phyloP scores from a whole-genome alignment of 257 asterid species.

The Paulownia fortunei region DNA sequence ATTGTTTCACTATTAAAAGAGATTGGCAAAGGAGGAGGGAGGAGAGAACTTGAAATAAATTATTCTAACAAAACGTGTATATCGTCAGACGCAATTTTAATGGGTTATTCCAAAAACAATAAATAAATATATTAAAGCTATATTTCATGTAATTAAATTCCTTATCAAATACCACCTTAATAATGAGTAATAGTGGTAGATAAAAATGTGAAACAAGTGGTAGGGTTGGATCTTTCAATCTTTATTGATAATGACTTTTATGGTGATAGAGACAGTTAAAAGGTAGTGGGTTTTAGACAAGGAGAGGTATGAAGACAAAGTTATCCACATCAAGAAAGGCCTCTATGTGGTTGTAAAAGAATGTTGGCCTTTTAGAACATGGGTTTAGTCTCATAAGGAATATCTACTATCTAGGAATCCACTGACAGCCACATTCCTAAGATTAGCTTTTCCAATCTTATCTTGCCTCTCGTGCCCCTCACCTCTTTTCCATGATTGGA shows the following conservation, averaged over 20 bases:
- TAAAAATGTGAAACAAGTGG: neutral
- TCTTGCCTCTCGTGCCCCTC: constrained; percentile 3
- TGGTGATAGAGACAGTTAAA: constrained; percentile 41
- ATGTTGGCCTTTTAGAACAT: constrained; percentile 26
- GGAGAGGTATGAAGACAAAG: constrained; percentile 19
- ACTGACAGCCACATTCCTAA: constrained; percentile 37
- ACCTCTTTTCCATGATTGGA: constrained; percentile 28
- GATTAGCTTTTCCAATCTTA: constrained; percentile 39
- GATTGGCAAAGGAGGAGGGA: no score
- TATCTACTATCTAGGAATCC: constrained; percentile 40
- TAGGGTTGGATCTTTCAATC: constrained; percentile 27
- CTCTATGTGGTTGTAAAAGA: constrained; percentile 26
- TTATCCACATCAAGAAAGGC: neutral
- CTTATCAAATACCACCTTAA: neutral
- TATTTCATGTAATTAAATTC: no score
- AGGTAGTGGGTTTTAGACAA: constrained; percentile 26
- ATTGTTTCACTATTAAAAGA: no score
- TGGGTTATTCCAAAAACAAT: no score
- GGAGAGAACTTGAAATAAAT: no score
- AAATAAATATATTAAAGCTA: no score
- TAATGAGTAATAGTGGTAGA: neutral
- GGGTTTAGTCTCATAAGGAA: constrained; percentile 23
- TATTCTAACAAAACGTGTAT: no score
- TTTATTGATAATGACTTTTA: constrained; percentile 40
- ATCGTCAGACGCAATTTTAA: no score